These are phyloP conservation scores for Candida sphagnicola DNA, from an alignment of 805 yeast species.

Conservation along the genomic window DNA sequence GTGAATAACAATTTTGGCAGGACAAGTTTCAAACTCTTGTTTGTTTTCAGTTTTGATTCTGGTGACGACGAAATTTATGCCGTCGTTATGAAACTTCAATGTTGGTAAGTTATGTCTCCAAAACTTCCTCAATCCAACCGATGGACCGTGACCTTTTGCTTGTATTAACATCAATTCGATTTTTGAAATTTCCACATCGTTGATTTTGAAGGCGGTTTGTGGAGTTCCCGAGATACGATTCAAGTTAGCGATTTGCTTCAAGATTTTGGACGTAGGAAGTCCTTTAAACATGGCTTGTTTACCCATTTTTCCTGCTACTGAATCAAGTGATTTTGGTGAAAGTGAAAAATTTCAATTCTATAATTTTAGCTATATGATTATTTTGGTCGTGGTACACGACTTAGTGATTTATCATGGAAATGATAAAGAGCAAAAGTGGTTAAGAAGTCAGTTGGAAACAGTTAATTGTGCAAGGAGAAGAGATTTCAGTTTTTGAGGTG, in stretches of 20 bases:
- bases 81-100: slow-evolving; percentile 80
- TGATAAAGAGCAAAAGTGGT: too few species aligned
- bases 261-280: slow-evolving; percentile 28
- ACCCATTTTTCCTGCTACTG: slow-evolving; percentile 1
- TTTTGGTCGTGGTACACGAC: too few species aligned
- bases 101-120: slow-evolving; percentile 76
- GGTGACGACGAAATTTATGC: slow-evolving; percentile 54
- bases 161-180: slow-evolving; percentile 49
- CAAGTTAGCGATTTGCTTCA: slow-evolving; percentile 48
- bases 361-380: too few species aligned
- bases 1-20: slow-evolving; percentile 42
- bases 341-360: neutral
- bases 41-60: slow-evolving; percentile 44
- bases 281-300: slow-evolving; percentile 3
- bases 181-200: slow-evolving; percentile 21
- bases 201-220: slow-evolving; percentile 30
- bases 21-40: slow-evolving; percentile 42
- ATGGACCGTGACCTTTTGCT: slow-evolving; percentile 45
- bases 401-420: too few species aligned
- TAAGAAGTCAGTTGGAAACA: too few species aligned
- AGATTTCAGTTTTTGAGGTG: too few species aligned
- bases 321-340: neutral
- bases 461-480: too few species aligned
- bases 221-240: slow-evolving; percentile 50
- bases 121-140: slow-evolving; percentile 68